Percentiles rank a stretch among this genome's conserved stretches.
These are phyloP conservation scores for Melocanna baccifera DNA, from an alignment of 176 grass and related monocot species.

Conservation along the genomic window DNA sequence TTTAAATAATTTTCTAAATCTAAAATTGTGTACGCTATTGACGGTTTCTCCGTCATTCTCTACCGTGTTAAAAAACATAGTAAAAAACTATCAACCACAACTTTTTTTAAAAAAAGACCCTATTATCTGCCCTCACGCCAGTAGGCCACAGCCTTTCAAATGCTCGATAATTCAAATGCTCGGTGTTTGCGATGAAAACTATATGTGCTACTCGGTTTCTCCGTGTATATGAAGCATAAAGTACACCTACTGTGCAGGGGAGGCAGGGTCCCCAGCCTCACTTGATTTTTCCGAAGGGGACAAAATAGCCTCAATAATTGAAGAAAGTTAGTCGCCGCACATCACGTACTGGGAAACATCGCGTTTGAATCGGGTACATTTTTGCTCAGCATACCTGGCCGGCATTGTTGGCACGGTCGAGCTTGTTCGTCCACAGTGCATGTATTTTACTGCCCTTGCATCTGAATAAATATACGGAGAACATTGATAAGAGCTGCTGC, in stretches of 20 bases:
- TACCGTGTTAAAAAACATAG: no score
- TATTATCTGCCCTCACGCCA: no score
- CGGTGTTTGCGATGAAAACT: neutral
- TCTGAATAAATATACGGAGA: neutral
- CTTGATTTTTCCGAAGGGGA: neutral
- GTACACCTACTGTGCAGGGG: neutral
- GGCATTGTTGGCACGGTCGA: neutral
- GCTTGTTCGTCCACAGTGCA: neutral
- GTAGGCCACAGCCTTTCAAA: neutral
- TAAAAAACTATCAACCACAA: no score
- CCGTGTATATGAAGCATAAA: neutral
- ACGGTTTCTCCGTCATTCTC: fast-evolving
- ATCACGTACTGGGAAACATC: neutral
- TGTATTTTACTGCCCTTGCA: neutral
- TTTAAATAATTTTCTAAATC: fast-evolving
- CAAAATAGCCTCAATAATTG: neutral
- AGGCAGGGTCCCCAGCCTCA: neutral
- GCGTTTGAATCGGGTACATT: neutral
- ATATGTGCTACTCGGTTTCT: neutral
- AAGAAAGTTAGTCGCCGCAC: neutral
- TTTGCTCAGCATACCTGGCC: neutral
- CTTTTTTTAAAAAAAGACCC: no score
- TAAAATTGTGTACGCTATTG: fast-evolving
- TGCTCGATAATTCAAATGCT: neutral
- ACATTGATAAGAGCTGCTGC: no score